phyloP scores from a whole-genome alignment of 495 filamentous ascomycete genomes.

The Pseudotulostoma volvatum region DNA sequence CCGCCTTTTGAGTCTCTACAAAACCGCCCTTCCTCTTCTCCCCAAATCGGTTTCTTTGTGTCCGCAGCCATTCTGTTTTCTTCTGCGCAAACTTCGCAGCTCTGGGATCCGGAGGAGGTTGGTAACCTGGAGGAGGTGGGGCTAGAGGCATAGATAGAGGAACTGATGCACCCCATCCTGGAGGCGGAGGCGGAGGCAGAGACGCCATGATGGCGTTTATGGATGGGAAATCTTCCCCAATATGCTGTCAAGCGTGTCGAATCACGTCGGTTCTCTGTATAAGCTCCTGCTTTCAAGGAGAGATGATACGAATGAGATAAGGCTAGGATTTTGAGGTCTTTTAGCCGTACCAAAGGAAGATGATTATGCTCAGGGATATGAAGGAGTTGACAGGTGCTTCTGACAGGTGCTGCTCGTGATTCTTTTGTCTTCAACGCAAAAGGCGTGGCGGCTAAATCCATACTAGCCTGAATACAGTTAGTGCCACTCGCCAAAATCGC shows the following conservation, averaged over 20 bases:
- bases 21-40: slow-evolving; percentile 95
- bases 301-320: slow-evolving; percentile 14
- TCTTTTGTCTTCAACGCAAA: slow-evolving; percentile 6
- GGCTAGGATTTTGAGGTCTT: too few species aligned
- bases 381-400: too few species aligned
- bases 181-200: slow-evolving; percentile 63
- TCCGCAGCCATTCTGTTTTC: slow-evolving; percentile 96
- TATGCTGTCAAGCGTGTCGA: slow-evolving; percentile 22
- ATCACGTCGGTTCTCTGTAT: slow-evolving; percentile 16
- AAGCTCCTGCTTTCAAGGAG: slow-evolving; percentile 2
- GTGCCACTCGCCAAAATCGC: slow-evolving; percentile 29
- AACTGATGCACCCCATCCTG: slow-evolving; percentile 53
- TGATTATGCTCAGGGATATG: too few species aligned
- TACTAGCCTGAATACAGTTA: slow-evolving; percentile 9
- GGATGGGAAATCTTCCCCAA: slow-evolving; percentile 17
- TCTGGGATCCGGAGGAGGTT: slow-evolving; percentile 68
- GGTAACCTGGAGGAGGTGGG: slow-evolving; percentile 80
- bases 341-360: too few species aligned
- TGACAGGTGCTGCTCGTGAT: too few species aligned
- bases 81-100: slow-evolving; percentile 93
- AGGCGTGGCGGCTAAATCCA: slow-evolving; percentile 1
- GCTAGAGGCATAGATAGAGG: slow-evolving; percentile 60
- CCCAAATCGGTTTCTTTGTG: slow-evolving; percentile 81
- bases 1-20: slow-evolving; percentile 93
- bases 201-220: slow-evolving; percentile 51